Evolutionary conservation across 441 rosid genomes (phyloP).

Genomic region (Lepidium campestre): DNA sequence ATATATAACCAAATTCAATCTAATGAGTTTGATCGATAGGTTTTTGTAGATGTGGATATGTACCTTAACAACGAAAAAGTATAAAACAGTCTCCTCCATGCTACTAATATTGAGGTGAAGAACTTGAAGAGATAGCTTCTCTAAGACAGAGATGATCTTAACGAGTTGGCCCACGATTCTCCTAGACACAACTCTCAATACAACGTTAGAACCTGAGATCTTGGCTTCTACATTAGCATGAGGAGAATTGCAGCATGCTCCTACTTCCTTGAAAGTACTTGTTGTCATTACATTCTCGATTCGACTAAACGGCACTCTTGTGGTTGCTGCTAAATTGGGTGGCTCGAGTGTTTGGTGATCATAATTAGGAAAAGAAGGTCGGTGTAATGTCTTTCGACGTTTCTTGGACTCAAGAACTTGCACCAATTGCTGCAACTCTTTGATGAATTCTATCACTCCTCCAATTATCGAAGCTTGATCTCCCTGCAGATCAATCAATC

Average conservation of each 20-base stretch:
- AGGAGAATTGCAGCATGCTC: constrained; percentile 72
- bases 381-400: constrained; percentile 60
- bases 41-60: background rate
- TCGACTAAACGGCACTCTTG: constrained; percentile 20
- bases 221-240: constrained; percentile 90
- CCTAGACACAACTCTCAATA: constrained; percentile 52
- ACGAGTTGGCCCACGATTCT: constrained; percentile 58
- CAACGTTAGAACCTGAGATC: constrained; percentile 76
- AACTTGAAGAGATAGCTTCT: constrained; percentile 68
- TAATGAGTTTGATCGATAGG: background rate
- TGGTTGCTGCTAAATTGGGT: constrained; percentile 1
- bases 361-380: constrained; percentile 46
- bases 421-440: constrained; percentile 75
- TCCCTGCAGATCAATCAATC: constrained; percentile 39
- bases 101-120: constrained; percentile 82
- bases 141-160: constrained; percentile 64
- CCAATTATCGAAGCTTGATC: constrained; percentile 94
- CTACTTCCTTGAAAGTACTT: constrained; percentile 42
- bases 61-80: constrained; percentile 86
- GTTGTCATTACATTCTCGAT: constrained; percentile 29
- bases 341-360: constrained; percentile 25
- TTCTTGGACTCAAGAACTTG: constrained; percentile 85
- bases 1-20: background rate
- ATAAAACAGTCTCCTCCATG: constrained; percentile 87
- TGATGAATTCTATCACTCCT: constrained; percentile 83